phyloP scores from a whole-genome alignment of 1,139 yeast species.

The Yamadazyma sp. region DNA sequence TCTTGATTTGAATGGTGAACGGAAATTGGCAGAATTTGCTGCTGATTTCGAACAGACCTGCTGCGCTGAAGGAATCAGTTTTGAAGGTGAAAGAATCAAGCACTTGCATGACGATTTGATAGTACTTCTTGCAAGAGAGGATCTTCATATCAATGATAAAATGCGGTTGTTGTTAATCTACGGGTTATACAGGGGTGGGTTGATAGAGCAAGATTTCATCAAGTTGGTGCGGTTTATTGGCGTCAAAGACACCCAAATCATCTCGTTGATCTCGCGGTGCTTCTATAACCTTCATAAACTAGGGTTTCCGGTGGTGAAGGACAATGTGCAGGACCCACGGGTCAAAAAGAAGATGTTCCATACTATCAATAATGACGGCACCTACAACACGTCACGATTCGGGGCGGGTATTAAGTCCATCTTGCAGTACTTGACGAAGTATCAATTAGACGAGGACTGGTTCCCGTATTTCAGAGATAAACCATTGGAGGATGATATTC shows the following conservation, averaged over 20 bases:
- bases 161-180: conserved; percentile 76
- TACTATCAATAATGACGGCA: conserved; percentile 63
- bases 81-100: conserved; percentile 67
- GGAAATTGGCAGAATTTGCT: conserved; percentile 57
- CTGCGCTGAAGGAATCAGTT: conserved; percentile 68
- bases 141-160: conserved; percentile 59
- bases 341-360: conserved; percentile 53
- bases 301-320: conserved; percentile 67
- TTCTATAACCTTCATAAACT: conserved; percentile 65
- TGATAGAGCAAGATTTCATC: conserved; percentile 68
- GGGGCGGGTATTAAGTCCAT: conserved; percentile 68
- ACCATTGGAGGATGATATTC: conserved; percentile 61
- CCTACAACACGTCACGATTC: conserved; percentile 75
- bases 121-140: conserved; percentile 52
- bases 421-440: conserved; percentile 47
- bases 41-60: conserved; percentile 77
- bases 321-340: conserved; percentile 36
- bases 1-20: conserved; percentile 49
- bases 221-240: conserved; percentile 74
- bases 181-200: conserved; percentile 82
- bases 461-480: conserved; percentile 81
- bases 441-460: conserved; percentile 51
- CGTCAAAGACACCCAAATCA: conserved; percentile 55
- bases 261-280: conserved; percentile 45
- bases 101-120: conserved; percentile 68